Percentiles rank a stretch among this genome's conserved stretches.
Conservation (phyloP, 164 flowering plant genomes). For the Taxillus chinensis region DNA sequence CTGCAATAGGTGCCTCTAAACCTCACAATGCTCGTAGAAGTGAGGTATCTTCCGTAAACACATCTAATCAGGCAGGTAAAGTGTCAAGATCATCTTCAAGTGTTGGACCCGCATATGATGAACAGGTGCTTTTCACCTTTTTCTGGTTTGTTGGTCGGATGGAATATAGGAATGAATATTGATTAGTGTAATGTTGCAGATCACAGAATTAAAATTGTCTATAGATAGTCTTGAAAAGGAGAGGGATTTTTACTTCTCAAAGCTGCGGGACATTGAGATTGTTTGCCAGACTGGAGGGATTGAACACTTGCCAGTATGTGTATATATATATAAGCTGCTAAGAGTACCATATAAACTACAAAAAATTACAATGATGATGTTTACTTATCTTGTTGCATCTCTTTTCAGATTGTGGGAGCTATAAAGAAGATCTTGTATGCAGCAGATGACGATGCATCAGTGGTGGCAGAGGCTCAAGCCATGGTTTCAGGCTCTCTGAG, state of each 20-base stretch:
- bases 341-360: no score
- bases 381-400: neutral
- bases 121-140: constrained; percentile 37
- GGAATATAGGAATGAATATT: neutral
- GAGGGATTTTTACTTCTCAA: constrained; percentile 90
- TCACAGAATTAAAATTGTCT: constrained; percentile 84
- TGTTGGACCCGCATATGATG: constrained; percentile 56
- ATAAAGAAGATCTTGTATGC: constrained; percentile 76
- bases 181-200: constrained; percentile 33
- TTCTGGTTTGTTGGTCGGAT: neutral
- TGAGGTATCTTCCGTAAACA: constrained; percentile 29
- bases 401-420: constrained; percentile 65
- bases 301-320: constrained; percentile 48
- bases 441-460: constrained; percentile 58
- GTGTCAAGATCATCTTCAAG: constrained; percentile 40
- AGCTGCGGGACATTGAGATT: constrained; percentile 87
- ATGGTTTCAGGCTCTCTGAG: constrained; percentile 33
- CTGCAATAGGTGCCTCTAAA: constrained; percentile 40
- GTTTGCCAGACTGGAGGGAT: constrained; percentile 77
- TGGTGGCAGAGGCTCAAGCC: constrained; percentile 75
- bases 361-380: neutral
- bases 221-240: constrained; percentile 94
- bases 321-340: no score
- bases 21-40: constrained; percentile 36
- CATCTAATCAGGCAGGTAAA: constrained; percentile 37